Base-by-base conservation (phyloP, 2,329 filamentous ascomycete species). In the Penicillium sp. region DNA sequence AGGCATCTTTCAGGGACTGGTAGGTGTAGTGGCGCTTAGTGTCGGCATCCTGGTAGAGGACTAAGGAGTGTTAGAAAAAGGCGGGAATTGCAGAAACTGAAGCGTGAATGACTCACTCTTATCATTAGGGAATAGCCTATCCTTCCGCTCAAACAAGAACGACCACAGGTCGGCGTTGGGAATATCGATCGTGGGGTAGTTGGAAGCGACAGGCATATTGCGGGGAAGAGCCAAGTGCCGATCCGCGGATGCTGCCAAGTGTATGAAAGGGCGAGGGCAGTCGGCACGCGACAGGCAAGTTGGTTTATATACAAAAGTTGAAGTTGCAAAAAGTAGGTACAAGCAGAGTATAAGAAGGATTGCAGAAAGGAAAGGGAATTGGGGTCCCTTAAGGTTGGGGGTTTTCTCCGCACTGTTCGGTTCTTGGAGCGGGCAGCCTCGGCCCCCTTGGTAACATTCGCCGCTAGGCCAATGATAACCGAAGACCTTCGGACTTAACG, bases 121-220 rank as follows among this genome's bases (percentile, higher is more conserved):
- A 71, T 91, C 84, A 67, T 93, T 89, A 1, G 89, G 82, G 70
- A 86, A 96, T 2, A 80, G 77, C 66, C 80, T 86, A 67, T 89
- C 82, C 67, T 86, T 88, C 60, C 85, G 82, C 69, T 93, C 89
- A 72, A 96, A 93, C 50, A 96, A 80, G 61, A 93, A 88, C 0
- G 84, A 84, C 91, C 91, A 97, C 53, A 96, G 74, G 75, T 96
- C 92, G 59, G 89, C 79, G 68, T 89, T 80, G 0, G 93, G 93
- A 44, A 97, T 88, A 22, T 88, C 81, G 40, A 95, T 71, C 8
- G 82, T 76, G 1, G 87, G 83, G 72, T 88, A 92, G 0, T 80
- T 79, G 3, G 92, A 93, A 51, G 86, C 81, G 71, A 89, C 84
- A 63, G 91, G 89, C 92, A 96, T 96, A 40, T 59, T 70, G 65